phyloP scores from a whole-genome alignment of 192 early-diverging fungal species.

The Backusella mclennaniae region DNA sequence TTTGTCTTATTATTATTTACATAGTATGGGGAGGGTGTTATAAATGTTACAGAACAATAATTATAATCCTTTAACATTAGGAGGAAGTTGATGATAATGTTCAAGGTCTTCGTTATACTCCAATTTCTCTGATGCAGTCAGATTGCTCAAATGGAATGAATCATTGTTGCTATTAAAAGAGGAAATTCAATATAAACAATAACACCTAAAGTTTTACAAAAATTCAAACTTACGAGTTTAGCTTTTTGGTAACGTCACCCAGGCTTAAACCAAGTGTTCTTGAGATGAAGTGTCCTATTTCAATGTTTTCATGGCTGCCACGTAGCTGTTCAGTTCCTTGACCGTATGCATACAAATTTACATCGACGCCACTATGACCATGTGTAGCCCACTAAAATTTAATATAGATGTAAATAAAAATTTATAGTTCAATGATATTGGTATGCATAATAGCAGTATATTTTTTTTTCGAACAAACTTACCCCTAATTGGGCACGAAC shows the following conservation, averaged over 20 bases:
- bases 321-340: conserved; percentile 54
- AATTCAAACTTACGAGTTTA: conserved; percentile 8
- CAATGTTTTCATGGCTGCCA: conserved; percentile 90
- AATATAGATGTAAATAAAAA: conserved; percentile 17
- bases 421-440: neutral
- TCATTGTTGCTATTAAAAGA: neutral
- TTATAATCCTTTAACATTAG: neutral
- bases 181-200: neutral
- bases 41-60: neutral
- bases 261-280: conserved; percentile 61
- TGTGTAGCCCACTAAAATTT: conserved; percentile 74
- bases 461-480: conserved; percentile 6
- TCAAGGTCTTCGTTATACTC: conserved; percentile 3
- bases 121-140: neutral
- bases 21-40: neutral
- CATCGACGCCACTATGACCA: conserved; percentile 94
- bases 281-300: conserved; percentile 75
- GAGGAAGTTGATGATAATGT: neutral
- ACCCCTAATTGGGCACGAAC: conserved; percentile 60
- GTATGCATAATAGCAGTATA: neutral
- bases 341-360: conserved; percentile 90
- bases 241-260: conserved; percentile 47
- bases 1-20: neutral
- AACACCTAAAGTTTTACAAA: neutral
- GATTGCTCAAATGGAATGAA: neutral